phyloP scores from a whole-genome alignment of 225 moss, liverwort and hornwort genomes.

The Polytrichum formosum region DNA sequence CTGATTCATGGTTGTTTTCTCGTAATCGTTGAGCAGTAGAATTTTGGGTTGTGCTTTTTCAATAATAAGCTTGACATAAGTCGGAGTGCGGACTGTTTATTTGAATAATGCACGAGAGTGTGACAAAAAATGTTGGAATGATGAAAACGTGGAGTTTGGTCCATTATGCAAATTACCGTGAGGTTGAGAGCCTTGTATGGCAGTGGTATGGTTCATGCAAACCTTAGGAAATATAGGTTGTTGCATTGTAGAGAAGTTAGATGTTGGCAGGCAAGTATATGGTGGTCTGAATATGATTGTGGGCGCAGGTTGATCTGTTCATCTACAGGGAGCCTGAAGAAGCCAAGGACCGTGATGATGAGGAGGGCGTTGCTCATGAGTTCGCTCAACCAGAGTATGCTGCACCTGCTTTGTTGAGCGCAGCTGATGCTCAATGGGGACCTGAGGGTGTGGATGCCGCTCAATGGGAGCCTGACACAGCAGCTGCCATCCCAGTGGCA shows the following conservation, averaged over 20 bases:
- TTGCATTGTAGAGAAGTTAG: no score
- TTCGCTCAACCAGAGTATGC: conserved; percentile 47
- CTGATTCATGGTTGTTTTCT: background rate
- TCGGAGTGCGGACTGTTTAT: background rate
- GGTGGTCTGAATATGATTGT: background rate
- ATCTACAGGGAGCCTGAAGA: conserved; percentile 84
- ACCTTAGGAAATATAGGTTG: no score
- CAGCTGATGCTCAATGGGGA: conserved; percentile 38
- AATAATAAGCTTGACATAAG: no score
- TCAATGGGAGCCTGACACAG: conserved; percentile 40
- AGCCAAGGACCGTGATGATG: conserved; percentile 68
- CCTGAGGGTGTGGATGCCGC: conserved; percentile 28
- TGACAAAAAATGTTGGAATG: background rate
- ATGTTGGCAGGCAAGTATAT: background rate
- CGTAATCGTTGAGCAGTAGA: background rate
- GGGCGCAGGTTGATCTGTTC: conserved; percentile 56
- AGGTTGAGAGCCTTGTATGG: no score
- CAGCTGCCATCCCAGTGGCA: background rate
- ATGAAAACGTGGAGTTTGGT: no score
- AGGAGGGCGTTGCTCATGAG: conserved; percentile 61
- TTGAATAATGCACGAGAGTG: background rate
- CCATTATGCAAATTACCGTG: no score
- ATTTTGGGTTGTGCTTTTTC: no score
- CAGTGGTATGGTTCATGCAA: no score
- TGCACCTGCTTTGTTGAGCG: conserved; percentile 25